Base-by-base conservation (phyloP, 2,329 filamentous ascomycete species). In the Cladophialophora exuberans region DNA sequence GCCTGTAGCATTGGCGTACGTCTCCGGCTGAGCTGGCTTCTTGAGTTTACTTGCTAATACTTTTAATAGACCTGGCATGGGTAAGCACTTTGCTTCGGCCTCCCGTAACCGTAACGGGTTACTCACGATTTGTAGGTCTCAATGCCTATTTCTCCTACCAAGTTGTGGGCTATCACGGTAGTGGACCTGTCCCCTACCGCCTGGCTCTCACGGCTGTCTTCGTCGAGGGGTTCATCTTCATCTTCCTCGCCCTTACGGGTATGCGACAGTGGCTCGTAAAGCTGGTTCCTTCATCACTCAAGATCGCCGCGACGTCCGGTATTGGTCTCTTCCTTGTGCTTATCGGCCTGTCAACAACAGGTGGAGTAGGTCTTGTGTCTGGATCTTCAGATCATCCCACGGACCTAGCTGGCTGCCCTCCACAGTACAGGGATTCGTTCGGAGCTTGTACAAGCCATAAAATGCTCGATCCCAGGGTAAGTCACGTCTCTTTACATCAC, bases 181-280 rank as follows among this genome's bases (percentile, higher is more conserved):
- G 77, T 22, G 89, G 89, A 2, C 77, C 80, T 31, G 85, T 95
- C 6, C 84, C 89, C 1, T 96, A 89, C 68, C 71, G 81, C 49
- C 80, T 92, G 35, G 90, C 90, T 31, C 75, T 95, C 31, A 94
- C 90, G 3, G 90, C 90, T 51, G 90, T 94, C 62, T 95, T 96
- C 68, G 86, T 94, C 11, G 90, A 96, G 71, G 90, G 90, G 31
- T 89, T 88, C 70, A 85, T 95, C 59, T 96, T 96, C 73, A 83
- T 94, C 45, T 88, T 76, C 3, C 79, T 96, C 33, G 90, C 90
- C 1, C 69, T 95, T 33, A 78, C 92, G 48, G 90, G 90, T 31
- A 81, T 96, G 75, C 86, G 90, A 10, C 90, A 95, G 69, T 95
- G 90, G 90, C 83, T 96, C 18, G 90, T 90, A 15, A 84, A 89